Percentiles rank a stretch among this genome's conserved stretches.
These are phyloP conservation scores for Mucor plumbeus DNA, from an alignment of 371 early-diverging fungal genomes.

Conservation along the genomic window DNA sequence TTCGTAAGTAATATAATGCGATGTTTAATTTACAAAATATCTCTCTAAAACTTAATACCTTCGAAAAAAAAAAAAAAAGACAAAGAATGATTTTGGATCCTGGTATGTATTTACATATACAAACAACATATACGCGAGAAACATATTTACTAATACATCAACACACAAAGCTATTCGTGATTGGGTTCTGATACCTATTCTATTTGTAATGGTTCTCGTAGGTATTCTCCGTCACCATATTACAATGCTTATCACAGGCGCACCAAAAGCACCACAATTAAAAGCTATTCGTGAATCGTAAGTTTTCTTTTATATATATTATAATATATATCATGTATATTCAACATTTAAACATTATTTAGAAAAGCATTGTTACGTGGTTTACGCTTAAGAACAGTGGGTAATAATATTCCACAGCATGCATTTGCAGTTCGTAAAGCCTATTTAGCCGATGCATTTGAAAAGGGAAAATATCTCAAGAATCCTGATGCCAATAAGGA, in stretches of 20 bases:
- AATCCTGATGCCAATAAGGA: constrained; percentile 68
- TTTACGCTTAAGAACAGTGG: constrained; percentile 69
- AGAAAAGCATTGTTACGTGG: constrained; percentile 82
- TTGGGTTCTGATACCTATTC: constrained; percentile 96
- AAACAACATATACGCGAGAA: neutral
- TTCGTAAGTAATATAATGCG: constrained; percentile 19
- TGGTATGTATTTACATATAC: constrained; percentile 32
- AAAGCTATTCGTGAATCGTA: constrained; percentile 83
- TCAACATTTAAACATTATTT: neutral
- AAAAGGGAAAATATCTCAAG: constrained; percentile 84
- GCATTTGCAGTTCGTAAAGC: constrained; percentile 77
- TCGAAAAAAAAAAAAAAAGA: constrained; percentile 13
- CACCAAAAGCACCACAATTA: constrained; percentile 76
- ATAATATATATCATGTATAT: neutral
- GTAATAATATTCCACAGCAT: constrained; percentile 69
- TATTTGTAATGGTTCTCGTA: constrained; percentile 95
- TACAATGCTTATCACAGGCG: constrained; percentile 81
- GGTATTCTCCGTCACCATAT: constrained; percentile 91
- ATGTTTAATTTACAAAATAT: too few relatives aligned
- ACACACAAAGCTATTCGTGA: constrained; percentile 73
- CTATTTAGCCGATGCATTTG: constrained; percentile 78
- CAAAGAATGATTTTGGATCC: constrained; percentile 75
- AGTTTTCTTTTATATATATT: constrained; percentile 4
- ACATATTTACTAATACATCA: neutral
- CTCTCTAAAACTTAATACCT: neutral